Percentiles rank a stretch among this genome's conserved stretches.
Evolutionary conservation across 2,329 filamentous ascomycete genomes (phyloP).

Genomic region (Trichophyton mentagrophytes): DNA sequence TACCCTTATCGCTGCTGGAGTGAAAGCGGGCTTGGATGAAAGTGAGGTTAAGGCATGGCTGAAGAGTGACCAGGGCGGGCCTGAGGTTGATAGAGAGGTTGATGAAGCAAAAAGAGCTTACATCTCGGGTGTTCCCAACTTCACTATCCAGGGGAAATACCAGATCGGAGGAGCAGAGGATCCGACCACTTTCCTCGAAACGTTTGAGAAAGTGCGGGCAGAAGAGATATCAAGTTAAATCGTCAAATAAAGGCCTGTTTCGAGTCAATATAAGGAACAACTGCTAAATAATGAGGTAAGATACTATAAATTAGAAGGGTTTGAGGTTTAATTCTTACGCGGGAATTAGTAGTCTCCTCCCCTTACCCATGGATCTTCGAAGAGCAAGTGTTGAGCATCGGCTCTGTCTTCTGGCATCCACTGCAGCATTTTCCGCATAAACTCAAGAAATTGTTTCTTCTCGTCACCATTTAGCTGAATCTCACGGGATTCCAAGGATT

Average conservation of each 20-base stretch:
- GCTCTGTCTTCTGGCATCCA: conserved; percentile 23
- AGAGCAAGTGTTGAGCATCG: conserved; percentile 21
- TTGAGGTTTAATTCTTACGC: no score
- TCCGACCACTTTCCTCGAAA: conserved; percentile 49
- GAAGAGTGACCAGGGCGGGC: conserved; percentile 41
- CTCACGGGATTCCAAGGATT: background rate
- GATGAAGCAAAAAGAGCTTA: conserved; percentile 39
- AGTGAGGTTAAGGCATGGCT: conserved; percentile 44
- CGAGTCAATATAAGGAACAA: background rate
- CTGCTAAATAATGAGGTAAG: background rate
- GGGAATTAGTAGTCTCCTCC: background rate
- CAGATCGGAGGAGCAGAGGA: conserved; percentile 62
- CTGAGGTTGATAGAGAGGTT: conserved; percentile 47
- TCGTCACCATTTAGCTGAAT: conserved; percentile 16
- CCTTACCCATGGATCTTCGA: background rate
- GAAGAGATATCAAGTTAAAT: conserved; percentile 11
- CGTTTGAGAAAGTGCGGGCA: conserved; percentile 50
- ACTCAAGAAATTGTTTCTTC: conserved; percentile 21
- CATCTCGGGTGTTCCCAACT: conserved; percentile 61
- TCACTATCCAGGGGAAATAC: conserved; percentile 56
- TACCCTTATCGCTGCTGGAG: conserved; percentile 41
- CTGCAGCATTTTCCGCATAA: conserved; percentile 21
- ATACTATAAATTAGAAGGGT: no score
- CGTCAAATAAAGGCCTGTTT: background rate
- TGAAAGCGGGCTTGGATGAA: conserved; percentile 31